phyloP scores from a whole-genome alignment of 495 filamentous ascomycete species.

The Penicillium coprophilum region DNA sequence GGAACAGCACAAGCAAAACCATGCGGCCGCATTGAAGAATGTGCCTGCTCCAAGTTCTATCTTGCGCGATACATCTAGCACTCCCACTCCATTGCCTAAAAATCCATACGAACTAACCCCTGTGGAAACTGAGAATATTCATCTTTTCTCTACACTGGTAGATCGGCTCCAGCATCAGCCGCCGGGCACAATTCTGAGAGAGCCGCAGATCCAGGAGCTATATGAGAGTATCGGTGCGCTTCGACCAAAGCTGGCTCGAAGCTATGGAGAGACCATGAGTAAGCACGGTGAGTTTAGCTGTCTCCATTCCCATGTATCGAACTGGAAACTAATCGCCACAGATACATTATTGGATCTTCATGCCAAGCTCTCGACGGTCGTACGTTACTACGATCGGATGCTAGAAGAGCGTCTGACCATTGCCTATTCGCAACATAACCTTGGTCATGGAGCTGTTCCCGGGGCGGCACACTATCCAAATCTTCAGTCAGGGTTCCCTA shows the following conservation, averaged over 20 bases:
- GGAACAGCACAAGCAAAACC: slow-evolving; percentile 94
- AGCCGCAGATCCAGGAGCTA: slow-evolving; percentile 96
- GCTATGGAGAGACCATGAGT: slow-evolving; percentile 99
- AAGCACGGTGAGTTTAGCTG: slow-evolving; percentile 74
- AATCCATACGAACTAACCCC: slow-evolving; percentile 93
- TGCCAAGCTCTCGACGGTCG: slow-evolving; percentile 91
- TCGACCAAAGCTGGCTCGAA: slow-evolving; percentile 89
- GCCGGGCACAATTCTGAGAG: slow-evolving; percentile 88
- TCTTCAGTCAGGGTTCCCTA: slow-evolving; percentile 66
- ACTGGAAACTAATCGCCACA: slow-evolving; percentile 36
- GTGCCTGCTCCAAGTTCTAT: slow-evolving; percentile 42
- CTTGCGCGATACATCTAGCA: slow-evolving; percentile 25
- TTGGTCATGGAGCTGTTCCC: slow-evolving; percentile 46
- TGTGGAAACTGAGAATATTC: slow-evolving; percentile 95
- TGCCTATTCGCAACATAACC: slow-evolving; percentile 79
- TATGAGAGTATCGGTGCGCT: slow-evolving; percentile 94
- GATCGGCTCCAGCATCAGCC: slow-evolving; percentile 94
- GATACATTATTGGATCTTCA: slow-evolving; percentile 92
- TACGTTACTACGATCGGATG: slow-evolving; percentile 99
- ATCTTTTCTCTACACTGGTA: slow-evolving; percentile 90
- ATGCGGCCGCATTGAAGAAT: slow-evolving; percentile 77
- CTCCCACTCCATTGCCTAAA: slow-evolving; percentile 58
- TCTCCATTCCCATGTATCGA: background rate
- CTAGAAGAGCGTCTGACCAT: slow-evolving; percentile 90
- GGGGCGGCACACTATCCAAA: slow-evolving; percentile 55